phyloP scores from a whole-genome alignment of 805 yeast species.

The Ogataea methylovora region DNA sequence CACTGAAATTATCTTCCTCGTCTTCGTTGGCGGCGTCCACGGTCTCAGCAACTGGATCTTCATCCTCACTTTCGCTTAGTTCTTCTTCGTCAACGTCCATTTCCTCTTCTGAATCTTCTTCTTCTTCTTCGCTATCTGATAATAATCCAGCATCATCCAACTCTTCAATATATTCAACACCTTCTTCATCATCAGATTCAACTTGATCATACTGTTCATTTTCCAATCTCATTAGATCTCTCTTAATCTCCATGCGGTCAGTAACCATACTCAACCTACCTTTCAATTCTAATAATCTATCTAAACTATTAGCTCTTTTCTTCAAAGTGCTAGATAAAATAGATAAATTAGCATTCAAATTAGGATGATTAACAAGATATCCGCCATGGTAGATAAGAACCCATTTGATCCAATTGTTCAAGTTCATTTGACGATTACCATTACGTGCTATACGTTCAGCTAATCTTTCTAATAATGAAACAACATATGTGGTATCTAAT shows the following conservation, averaged over 20 bases:
- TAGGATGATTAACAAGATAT: constrained; percentile 37
- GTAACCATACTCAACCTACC: constrained; percentile 41
- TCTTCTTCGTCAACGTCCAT: constrained; percentile 10
- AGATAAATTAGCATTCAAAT: constrained; percentile 33
- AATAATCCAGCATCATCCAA: constrained; percentile 40
- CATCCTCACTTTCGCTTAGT: constrained; percentile 12
- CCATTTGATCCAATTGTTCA: constrained; percentile 51
- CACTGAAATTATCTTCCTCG: constrained; percentile 33
- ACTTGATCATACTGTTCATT: constrained; percentile 19
- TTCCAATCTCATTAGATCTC: constrained; percentile 24
- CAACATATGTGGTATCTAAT: constrained; percentile 42
- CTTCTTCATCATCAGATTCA: constrained; percentile 32
- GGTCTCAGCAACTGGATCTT: constrained; percentile 15
- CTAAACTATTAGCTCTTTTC: constrained; percentile 40
- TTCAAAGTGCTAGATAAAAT: constrained; percentile 39
- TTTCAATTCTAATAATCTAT: constrained; percentile 42
- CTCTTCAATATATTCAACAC: constrained; percentile 69
- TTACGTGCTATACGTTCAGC: constrained; percentile 48
- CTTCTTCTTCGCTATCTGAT: constrained; percentile 19
- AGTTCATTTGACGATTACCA: constrained; percentile 39
- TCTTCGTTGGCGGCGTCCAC: constrained; percentile 30
- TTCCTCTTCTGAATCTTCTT: constrained; percentile 17
- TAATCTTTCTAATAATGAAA: constrained; percentile 41
- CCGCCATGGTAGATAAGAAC: constrained; percentile 49
- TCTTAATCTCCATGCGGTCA: constrained; percentile 33